A percentile compares a stretch with the other conserved stretches of the same genome.
These are phyloP conservation scores for Fusarium clavum DNA, from an alignment of 2,329 filamentous ascomycete species.

Conservation along the genomic window DNA sequence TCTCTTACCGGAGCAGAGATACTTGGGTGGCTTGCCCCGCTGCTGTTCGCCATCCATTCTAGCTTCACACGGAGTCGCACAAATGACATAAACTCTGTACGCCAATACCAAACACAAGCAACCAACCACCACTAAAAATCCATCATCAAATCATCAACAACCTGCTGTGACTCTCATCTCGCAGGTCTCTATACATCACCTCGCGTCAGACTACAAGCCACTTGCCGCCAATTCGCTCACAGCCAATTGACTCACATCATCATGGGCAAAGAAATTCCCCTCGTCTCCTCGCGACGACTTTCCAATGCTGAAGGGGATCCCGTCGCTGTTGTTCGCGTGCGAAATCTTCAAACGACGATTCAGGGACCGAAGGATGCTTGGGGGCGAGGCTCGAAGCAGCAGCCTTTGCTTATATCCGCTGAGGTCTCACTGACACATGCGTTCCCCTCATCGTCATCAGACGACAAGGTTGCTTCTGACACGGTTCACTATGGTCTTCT, in stretches of 20 bases:
- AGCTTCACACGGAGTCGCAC: slow-evolving; percentile 29
- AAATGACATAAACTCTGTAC: slow-evolving; percentile 27
- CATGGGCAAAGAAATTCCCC: slow-evolving; percentile 37
- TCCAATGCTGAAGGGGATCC: slow-evolving; percentile 45
- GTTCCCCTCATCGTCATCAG: slow-evolving; percentile 68
- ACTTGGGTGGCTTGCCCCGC: slow-evolving; percentile 31
- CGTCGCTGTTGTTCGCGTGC: slow-evolving; percentile 66
- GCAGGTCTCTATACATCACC: not conserved
- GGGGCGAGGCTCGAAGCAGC: slow-evolving; percentile 68
- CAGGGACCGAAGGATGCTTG: slow-evolving; percentile 74
- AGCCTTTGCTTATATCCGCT: slow-evolving; percentile 72
- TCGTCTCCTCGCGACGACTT: slow-evolving; percentile 44
- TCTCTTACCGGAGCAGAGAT: not conserved
- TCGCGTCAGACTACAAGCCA: not conserved
- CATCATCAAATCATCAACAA: not conserved
- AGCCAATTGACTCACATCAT: slow-evolving; percentile 9
- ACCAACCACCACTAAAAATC: not conserved
- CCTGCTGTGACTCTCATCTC: not conserved
- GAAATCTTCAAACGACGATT: slow-evolving; percentile 69
- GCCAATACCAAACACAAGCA: slow-evolving; percentile 3
- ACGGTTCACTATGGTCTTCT: slow-evolving; percentile 81
- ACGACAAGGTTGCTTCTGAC: slow-evolving; percentile 72
- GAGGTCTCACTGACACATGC: slow-evolving; percentile 65
- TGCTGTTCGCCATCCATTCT: slow-evolving; percentile 22
- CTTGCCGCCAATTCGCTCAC: slow-evolving; percentile 12